Evolutionary conservation across 139 green algal genomes (phyloP).

Genomic region (Asterochloris sp.): DNA sequence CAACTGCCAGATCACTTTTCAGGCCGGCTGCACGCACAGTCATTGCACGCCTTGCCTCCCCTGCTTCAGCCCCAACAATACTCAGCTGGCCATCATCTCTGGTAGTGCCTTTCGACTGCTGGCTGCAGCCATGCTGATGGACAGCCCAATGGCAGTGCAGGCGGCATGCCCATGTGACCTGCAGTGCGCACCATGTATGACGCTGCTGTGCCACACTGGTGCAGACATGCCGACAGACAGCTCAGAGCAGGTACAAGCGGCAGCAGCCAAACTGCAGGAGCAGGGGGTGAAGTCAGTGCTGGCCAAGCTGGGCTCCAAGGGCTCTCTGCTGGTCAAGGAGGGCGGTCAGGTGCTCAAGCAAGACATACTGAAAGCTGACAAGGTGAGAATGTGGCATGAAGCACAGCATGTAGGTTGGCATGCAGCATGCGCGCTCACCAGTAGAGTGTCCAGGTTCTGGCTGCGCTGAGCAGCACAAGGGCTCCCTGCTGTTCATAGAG

Average conservation of each 20-base stretch:
- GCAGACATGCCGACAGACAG: conserved; percentile 52
- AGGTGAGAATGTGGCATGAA: conserved; percentile 8
- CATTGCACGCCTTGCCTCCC: no score
- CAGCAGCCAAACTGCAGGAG: conserved; percentile 50
- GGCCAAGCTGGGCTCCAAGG: conserved; percentile 81
- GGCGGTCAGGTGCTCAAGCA: conserved; percentile 34
- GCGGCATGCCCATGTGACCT: no score
- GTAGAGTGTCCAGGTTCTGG: no score
- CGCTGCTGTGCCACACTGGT: background rate
- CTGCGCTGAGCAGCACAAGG: conserved; percentile 37
- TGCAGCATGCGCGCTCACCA: no score
- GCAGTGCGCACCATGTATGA: background rate
- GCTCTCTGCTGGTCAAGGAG: conserved; percentile 63
- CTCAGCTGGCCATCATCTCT: no score
- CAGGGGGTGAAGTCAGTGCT: conserved; percentile 65
- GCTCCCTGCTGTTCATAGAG: conserved; percentile 63
- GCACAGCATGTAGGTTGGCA: no score
- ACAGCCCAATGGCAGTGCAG: no score
- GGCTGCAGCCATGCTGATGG: no score
- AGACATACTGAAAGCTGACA: conserved; percentile 23
- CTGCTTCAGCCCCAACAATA: no score
- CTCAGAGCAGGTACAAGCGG: conserved; percentile 41
- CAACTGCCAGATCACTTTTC: no score
- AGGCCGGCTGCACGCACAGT: no score
- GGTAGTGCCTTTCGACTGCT: no score